These are phyloP conservation scores for Suillus discolor DNA, from an alignment of 768 basidiomycete species.

Conservation along the genomic window DNA sequence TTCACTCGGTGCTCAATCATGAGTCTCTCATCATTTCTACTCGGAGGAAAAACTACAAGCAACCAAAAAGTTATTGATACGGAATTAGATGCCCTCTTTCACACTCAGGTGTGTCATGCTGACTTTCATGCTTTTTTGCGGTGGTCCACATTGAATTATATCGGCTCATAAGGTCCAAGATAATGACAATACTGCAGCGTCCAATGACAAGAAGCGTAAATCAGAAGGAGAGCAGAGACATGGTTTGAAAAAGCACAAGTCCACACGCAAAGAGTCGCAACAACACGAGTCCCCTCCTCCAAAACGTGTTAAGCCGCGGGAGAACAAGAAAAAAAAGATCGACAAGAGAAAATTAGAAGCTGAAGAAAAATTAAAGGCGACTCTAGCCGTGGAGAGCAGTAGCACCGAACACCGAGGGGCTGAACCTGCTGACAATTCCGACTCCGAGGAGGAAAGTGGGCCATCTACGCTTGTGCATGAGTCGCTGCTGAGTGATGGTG, in stretches of 20 bases:
- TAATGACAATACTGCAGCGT: slow-evolving; percentile 11
- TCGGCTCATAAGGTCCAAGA: not conserved
- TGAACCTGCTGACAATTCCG: slow-evolving; percentile 23
- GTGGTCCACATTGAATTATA: not conserved
- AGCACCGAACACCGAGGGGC: not conserved
- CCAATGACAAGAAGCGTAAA: slow-evolving; percentile 17
- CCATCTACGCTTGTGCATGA: slow-evolving; percentile 62
- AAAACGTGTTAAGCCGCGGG: slow-evolving; percentile 19
- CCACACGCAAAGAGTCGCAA: not conserved
- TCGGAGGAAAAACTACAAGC: slow-evolving; percentile 35
- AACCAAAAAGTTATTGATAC: slow-evolving; percentile 49
- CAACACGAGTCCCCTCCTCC: not conserved
- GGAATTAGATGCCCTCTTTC: slow-evolving; percentile 68
- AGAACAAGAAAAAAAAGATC: not conserved
- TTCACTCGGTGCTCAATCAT: slow-evolving; percentile 30
- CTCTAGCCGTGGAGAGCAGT: not conserved
- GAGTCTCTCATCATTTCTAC: slow-evolving; percentile 59
- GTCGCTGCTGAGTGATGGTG: slow-evolving; percentile 39
- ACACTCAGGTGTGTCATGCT: slow-evolving; percentile 45
- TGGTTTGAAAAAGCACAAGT: not conserved
- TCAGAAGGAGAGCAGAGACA: slow-evolving; percentile 11
- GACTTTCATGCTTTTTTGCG: not conserved
- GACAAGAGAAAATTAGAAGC: not conserved
- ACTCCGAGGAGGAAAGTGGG: slow-evolving; percentile 35
- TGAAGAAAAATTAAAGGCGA: not conserved